Conservation (phyloP, 139 green algal genomes). For the Picochlorum sp. region DNA sequence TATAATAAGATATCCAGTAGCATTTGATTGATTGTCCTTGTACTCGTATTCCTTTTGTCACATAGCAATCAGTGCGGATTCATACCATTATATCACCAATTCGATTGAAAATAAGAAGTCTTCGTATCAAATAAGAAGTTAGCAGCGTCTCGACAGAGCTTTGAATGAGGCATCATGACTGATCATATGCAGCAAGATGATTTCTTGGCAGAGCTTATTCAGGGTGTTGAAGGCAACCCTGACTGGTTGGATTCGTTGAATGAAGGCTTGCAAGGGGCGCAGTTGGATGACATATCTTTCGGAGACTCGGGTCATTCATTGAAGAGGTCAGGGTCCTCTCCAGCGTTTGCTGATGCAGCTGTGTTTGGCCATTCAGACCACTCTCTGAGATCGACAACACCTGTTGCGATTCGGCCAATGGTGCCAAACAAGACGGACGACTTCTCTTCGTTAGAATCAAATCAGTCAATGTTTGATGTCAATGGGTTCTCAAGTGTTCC, state of each 20-base stretch:
- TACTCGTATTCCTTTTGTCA: no score
- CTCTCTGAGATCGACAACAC: background rate
- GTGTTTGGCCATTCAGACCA: background rate
- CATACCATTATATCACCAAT: no score
- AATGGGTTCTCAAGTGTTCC: background rate
- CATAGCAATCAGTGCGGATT: no score
- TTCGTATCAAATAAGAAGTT: no score
- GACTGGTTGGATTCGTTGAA: conserved; percentile 4
- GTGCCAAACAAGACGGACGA: conserved; percentile 2
- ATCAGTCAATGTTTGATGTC: conserved; percentile 14
- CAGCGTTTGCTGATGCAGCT: background rate
- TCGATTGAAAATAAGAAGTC: no score
- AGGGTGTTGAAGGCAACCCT: conserved; percentile 3
- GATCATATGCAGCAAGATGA: background rate
- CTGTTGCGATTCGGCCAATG: conserved; percentile 10
- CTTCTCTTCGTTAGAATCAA: conserved; percentile 22
- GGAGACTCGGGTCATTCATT: background rate
- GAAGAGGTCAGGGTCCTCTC: background rate
- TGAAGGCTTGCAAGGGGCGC: background rate
- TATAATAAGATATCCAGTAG: no score
- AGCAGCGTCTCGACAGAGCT: no score
- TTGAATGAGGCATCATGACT: no score
- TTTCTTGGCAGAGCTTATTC: conserved; percentile 3
- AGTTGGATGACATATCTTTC: background rate
- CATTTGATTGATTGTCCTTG: no score